Conservation (phyloP, 805 yeast genomes). For the Wickerhamomyces sydowiorum region DNA sequence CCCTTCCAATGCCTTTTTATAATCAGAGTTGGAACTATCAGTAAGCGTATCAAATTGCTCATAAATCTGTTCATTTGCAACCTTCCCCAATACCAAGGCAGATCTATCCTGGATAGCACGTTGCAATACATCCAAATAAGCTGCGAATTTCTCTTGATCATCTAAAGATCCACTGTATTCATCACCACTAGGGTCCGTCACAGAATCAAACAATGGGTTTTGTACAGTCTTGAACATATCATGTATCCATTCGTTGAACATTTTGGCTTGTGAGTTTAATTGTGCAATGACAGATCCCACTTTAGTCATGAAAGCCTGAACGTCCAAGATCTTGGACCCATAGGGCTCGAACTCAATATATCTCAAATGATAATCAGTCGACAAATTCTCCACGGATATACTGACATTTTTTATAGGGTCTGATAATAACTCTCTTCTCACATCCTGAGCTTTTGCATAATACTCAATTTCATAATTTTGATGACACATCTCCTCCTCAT, state of each 20-base stretch:
- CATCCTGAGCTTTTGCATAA: slow-evolving; percentile 55
- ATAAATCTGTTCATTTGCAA: slow-evolving; percentile 7
- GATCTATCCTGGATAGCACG: slow-evolving; percentile 40
- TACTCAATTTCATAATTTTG: slow-evolving; percentile 43
- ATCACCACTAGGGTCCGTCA: slow-evolving; percentile 34
- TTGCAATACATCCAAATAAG: slow-evolving; percentile 50
- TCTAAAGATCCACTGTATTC: slow-evolving; percentile 74
- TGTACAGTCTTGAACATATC: slow-evolving; percentile 37
- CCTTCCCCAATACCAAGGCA: slow-evolving; percentile 25
- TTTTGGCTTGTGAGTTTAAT: slow-evolving; percentile 45
- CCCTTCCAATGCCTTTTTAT: slow-evolving; percentile 12
- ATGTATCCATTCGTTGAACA: slow-evolving; percentile 47
- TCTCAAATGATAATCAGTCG: not conserved
- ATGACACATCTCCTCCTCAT: slow-evolving; percentile 28
- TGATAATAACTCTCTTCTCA: slow-evolving; percentile 47
- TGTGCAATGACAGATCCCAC: slow-evolving; percentile 20
- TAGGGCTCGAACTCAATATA: not conserved
- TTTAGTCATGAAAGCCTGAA: slow-evolving; percentile 7
- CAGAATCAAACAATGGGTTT: slow-evolving; percentile 47
- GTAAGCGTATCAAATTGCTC: slow-evolving; percentile 11
- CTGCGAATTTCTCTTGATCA: slow-evolving; percentile 66
- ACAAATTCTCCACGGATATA: slow-evolving; percentile 4
- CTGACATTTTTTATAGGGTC: slow-evolving; percentile 22
- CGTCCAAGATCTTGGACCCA: slow-evolving; percentile 3
- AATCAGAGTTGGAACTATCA: slow-evolving; percentile 1